Conservation (phyloP, 1,284 basidiomycete genomes). For the Cerioporus squamosus region DNA sequence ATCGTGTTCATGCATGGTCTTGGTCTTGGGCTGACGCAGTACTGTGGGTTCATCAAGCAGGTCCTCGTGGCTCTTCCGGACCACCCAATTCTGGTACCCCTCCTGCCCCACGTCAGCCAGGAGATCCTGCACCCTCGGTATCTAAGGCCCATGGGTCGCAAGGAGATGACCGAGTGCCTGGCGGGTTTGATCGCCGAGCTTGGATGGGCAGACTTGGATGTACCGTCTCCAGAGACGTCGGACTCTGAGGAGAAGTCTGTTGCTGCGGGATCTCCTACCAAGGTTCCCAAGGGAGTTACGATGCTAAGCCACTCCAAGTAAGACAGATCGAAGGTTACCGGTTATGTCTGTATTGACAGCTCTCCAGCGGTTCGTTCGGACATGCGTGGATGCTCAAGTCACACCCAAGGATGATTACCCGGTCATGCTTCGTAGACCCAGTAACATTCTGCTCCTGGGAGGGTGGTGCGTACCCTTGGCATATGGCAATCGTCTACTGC, state of each 20-base stretch:
- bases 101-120: slow-evolving; percentile 88
- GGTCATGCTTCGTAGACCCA: slow-evolving; percentile 90
- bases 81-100: slow-evolving; percentile 77
- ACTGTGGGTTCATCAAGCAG: slow-evolving; percentile 53
- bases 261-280: slow-evolving; percentile 6
- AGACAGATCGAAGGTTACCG: slow-evolving; percentile 28
- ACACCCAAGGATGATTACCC: slow-evolving; percentile 65
- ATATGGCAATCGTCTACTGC: no score
- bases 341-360: neutral
- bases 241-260: slow-evolving; percentile 24
- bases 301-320: slow-evolving; percentile 90
- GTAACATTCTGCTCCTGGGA: slow-evolving; percentile 91
- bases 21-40: slow-evolving; percentile 80
- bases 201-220: slow-evolving; percentile 59
- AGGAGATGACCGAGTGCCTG: slow-evolving; percentile 63
- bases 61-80: slow-evolving; percentile 60
- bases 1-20: slow-evolving; percentile 88
- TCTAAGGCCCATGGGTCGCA: slow-evolving; percentile 69
- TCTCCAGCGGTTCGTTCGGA: slow-evolving; percentile 66
- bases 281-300: slow-evolving; percentile 57
- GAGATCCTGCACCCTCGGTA: slow-evolving; percentile 78
- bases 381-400: slow-evolving; percentile 89
- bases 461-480: slow-evolving; percentile 56
- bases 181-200: slow-evolving; percentile 62
- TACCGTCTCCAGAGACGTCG: slow-evolving; percentile 16